phyloP scores from a whole-genome alignment of 2,329 filamentous ascomycete species.

The Cercospora sesami region DNA sequence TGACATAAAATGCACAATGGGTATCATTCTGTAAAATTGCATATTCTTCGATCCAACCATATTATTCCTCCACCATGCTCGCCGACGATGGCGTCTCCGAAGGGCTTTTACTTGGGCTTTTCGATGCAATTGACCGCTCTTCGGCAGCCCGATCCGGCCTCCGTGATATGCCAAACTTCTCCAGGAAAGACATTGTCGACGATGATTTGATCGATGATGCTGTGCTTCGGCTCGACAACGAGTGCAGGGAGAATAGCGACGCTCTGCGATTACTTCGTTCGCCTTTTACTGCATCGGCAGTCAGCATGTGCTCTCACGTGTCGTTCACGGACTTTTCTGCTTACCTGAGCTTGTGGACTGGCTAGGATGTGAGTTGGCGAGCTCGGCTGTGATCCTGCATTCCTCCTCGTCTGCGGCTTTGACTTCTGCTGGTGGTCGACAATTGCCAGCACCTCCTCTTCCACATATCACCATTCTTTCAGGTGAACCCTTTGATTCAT shows the following conservation, averaged over 20 bases:
- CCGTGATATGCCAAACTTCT: slow-evolving; percentile 1
- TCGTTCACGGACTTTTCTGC: not conserved
- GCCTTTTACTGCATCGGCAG: not conserved
- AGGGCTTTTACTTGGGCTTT: not conserved
- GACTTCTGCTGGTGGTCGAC: slow-evolving; percentile 16
- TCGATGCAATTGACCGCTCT: not conserved
- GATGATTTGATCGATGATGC: not conserved
- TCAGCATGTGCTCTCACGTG: not conserved
- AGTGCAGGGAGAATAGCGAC: slow-evolving; percentile 7
- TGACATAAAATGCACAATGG: not conserved
- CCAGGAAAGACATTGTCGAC: slow-evolving; percentile 2
- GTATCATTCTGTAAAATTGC: not conserved
- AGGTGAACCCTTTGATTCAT: not conserved
- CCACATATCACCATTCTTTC: slow-evolving; percentile 22
- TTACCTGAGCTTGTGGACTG: slow-evolving; percentile 13
- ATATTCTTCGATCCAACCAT: not conserved
- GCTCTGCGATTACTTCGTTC: slow-evolving; percentile 1
- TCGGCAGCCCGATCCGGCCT: not conserved
- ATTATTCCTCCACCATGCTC: not conserved
- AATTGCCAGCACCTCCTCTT: slow-evolving; percentile 27
- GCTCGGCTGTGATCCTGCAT: slow-evolving; percentile 20
- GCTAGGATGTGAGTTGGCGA: slow-evolving; percentile 10
- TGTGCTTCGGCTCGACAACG: slow-evolving; percentile 1
- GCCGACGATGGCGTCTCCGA: not conserved
- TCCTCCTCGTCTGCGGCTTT: slow-evolving; percentile 18